phyloP scores from a whole-genome alignment of 2,329 filamentous ascomycete genomes.

The Cladosporium sp. region DNA sequence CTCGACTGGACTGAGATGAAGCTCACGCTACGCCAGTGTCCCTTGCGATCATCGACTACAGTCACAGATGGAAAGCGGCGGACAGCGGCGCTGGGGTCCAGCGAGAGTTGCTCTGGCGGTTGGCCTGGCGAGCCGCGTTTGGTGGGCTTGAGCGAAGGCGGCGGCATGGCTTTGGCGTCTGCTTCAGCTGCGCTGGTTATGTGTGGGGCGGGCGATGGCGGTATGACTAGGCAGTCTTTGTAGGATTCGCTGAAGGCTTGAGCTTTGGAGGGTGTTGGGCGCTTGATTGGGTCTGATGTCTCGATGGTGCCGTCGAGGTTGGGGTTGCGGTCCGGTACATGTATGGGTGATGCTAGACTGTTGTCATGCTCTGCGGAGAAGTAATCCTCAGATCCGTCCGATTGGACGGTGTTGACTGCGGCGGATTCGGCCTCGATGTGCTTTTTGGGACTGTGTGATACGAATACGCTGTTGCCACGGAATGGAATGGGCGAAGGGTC shows the following conservation, averaged over 20 bases:
- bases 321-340: neutral
- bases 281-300: neutral
- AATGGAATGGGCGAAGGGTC: neutral
- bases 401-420: neutral
- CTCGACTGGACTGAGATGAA: conserved; percentile 27
- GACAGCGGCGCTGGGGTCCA: conserved; percentile 1
- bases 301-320: conserved; percentile 15
- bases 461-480: conserved; percentile 9
- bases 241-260: conserved; percentile 26
- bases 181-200: neutral
- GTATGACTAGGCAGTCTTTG: conserved; percentile 22
- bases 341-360: neutral
- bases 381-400: neutral
- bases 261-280: conserved; percentile 19
- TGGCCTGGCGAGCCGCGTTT: conserved; percentile 24
- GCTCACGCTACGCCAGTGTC: conserved; percentile 32
- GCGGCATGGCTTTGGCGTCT: conserved; percentile 17
- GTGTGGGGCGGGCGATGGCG: neutral
- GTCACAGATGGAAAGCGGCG: conserved; percentile 34
- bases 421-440: neutral
- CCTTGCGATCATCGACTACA: conserved; percentile 36
- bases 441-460: neutral
- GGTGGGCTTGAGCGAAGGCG: conserved; percentile 20
- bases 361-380: neutral
- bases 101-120: neutral